Evolutionary conservation across 108 stramenopile genomes (phyloP).

Genomic region (Craspedostauros australis): DNA sequence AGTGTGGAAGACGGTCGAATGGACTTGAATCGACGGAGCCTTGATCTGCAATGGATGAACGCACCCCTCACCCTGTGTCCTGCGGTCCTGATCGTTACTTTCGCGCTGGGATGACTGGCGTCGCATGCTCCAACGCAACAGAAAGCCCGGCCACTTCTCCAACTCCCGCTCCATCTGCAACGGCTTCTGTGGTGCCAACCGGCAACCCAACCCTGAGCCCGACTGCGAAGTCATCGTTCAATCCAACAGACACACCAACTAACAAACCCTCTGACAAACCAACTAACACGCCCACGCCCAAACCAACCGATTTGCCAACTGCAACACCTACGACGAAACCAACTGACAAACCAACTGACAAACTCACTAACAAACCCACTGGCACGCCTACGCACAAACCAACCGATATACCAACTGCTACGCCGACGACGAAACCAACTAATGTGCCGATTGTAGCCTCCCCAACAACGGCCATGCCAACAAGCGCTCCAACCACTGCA

Average conservation of each 20-base stretch:
- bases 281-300: neutral
- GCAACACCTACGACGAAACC: conserved; percentile 4
- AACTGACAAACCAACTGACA: neutral
- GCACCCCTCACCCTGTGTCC: too few relatives aligned
- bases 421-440: too few relatives aligned
- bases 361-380: too few relatives aligned
- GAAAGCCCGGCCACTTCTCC: neutral
- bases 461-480: conserved; percentile 3
- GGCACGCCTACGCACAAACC: neutral
- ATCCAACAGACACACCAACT: neutral
- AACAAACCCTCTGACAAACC: neutral
- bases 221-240: neutral
- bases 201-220: neutral
- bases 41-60: too few relatives aligned
- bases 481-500: too few relatives aligned
- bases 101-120: neutral
- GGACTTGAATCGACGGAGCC: too few relatives aligned
- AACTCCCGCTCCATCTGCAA: neutral
- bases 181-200: neutral
- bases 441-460: too few relatives aligned
- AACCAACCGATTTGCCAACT: neutral
- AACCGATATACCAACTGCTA: neutral
- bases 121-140: neutral
- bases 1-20: too few relatives aligned
- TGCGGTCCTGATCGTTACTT: too few relatives aligned